A percentile compares a stretch with the other conserved stretches of the same genome.
Conservation (phyloP, 208 protist species). For the Trypanosoma lewisi region DNA sequence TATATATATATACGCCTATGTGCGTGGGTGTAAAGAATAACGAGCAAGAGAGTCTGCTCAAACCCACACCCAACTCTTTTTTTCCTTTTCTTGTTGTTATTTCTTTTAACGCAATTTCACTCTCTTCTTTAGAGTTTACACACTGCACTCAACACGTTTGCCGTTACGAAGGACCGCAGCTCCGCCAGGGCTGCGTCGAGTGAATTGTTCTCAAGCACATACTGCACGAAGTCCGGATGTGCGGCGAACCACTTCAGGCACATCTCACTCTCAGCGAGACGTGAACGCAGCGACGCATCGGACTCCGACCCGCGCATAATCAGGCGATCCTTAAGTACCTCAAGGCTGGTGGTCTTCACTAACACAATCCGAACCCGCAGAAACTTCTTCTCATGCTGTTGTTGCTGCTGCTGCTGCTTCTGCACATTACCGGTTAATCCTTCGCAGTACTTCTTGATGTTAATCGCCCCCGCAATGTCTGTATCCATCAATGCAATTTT, state of each 20-base stretch:
- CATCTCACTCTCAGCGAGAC: slow-evolving; percentile 44
- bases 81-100: neutral
- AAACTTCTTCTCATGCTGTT: neutral
- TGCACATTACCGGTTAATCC: slow-evolving; percentile 21
- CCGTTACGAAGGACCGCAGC: slow-evolving; percentile 35
- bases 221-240: slow-evolving; percentile 63
- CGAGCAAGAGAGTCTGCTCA: too few relatives aligned
- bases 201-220: slow-evolving; percentile 75
- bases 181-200: slow-evolving; percentile 50
- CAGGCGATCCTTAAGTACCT: slow-evolving; percentile 71
- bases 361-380: slow-evolving; percentile 69
- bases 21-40: too few relatives aligned
- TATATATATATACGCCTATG: too few relatives aligned
- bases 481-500: slow-evolving; percentile 78
- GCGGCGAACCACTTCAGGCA: slow-evolving; percentile 61
- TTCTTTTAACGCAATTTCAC: neutral
- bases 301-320: slow-evolving; percentile 82
- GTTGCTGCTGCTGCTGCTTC: slow-evolving; percentile 14
- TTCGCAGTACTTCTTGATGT: slow-evolving; percentile 51
- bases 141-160: slow-evolving; percentile 19
- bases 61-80: neutral
- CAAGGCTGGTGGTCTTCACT: slow-evolving; percentile 61
- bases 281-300: slow-evolving; percentile 49
- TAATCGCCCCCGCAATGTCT: slow-evolving; percentile 72
- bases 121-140: slow-evolving; percentile 5